Base-by-base conservation (phyloP, 495 filamentous ascomycete genomes). In the Penicillium longicatenatum region DNA sequence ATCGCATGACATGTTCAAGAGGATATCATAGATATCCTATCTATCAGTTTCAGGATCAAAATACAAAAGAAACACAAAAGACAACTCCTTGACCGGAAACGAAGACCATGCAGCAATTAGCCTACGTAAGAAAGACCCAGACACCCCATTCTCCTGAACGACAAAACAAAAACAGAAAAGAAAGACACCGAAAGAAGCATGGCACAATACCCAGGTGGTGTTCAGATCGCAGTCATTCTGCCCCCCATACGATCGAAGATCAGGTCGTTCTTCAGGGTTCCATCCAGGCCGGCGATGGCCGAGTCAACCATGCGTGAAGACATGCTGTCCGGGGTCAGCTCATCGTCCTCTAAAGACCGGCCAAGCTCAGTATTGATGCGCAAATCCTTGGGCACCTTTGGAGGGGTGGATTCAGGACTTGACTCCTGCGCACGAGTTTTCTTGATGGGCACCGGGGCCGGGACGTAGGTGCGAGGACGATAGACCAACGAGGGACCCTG, bases 251-350 rank as follows among this genome's bases (percentile, higher is more conserved):
- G 68, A 44, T 79, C 77, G 47, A 76, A 74, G 43, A 75, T 64
- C 33, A 78, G 52, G 26, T 78, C 77, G 7, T 70, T 68, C 59
- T 73, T 75, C 41, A 78, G 49, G 2, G 73, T 65, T 4, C 69
- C 65, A 45, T 79, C 77, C 4, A 79, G 35, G 3, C 76, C 75
- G 7, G 69, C 68, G 44, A 86, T 76, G 6, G 73, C 76, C 5
- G 79, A 81, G 31, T 85, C 83, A 20, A 81, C 75, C 59, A 86
- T 77, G 14, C 85, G 82, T 43, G 85, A 85, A 4, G 82, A 84
- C 87, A 89, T 90, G 45, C 85, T 83, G 61, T 89, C 87, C 0
- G 84, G 86, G 0, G 86, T 77, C 43, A 88, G 66, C 53, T 89
- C 86, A 47, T 78, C 77, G 2, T 78, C 76, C 2, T 79, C 75